Conservation (phyloP, 106 monocot species). For the Dendrobium chrysotoxum region DNA sequence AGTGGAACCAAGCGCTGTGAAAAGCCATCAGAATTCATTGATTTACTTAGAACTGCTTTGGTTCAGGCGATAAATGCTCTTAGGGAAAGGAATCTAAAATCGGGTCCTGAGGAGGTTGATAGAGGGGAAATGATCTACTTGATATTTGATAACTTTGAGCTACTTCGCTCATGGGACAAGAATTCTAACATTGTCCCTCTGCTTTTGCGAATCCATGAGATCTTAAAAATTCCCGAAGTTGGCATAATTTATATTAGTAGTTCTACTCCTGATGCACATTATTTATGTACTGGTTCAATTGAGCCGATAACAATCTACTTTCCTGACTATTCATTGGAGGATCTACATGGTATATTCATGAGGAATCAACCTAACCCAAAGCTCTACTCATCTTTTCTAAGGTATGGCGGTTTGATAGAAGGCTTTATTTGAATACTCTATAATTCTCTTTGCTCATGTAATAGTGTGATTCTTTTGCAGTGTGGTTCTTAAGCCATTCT, state of each 20-base stretch:
- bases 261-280: conserved; percentile 55
- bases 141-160: conserved; percentile 83
- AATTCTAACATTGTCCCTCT: conserved; percentile 38
- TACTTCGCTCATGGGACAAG: conserved; percentile 56
- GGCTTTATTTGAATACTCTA: not conserved
- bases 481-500: conserved; percentile 64
- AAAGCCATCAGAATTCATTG: conserved; percentile 65
- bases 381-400: conserved; percentile 85
- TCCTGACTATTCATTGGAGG: conserved; percentile 71
- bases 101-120: not conserved
- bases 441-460: not conserved
- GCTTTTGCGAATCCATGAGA: conserved; percentile 53
- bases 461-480: conserved; percentile 28
- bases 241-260: conserved; percentile 78
- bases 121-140: conserved; percentile 62
- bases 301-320: conserved; percentile 60
- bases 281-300: conserved; percentile 42
- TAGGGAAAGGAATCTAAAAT: conserved; percentile 7
- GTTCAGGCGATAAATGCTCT: not conserved
- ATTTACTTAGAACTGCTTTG: conserved; percentile 44
- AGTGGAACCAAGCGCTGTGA: conserved; percentile 47
- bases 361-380: conserved; percentile 54
- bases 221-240: conserved; percentile 37
- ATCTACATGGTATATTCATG: conserved; percentile 61
- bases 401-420: conserved; percentile 26